phyloP scores from a whole-genome alignment of 2,329 filamentous ascomycete genomes.

The Talaromyces albobiverticillius region DNA sequence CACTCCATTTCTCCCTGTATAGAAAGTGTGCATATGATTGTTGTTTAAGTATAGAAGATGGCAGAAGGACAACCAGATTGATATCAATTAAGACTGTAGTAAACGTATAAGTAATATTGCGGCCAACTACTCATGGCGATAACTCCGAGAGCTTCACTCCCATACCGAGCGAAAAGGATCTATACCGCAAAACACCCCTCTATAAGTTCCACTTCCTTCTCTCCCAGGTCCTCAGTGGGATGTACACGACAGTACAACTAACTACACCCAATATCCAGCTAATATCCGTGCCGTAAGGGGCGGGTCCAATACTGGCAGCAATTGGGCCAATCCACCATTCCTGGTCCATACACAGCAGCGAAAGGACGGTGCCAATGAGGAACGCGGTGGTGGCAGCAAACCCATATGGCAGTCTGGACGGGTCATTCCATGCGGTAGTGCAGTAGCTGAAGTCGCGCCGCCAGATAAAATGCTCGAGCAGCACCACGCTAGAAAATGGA shows the following conservation, averaged over 20 bases:
- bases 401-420: slow-evolving; percentile 32
- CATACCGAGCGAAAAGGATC: background rate
- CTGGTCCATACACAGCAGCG: slow-evolving; percentile 31
- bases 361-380: slow-evolving; percentile 28
- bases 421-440: slow-evolving; percentile 34
- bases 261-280: slow-evolving; percentile 15
- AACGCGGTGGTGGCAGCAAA: slow-evolving; percentile 31
- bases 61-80: background rate
- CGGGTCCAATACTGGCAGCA: slow-evolving; percentile 26
- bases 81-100: background rate
- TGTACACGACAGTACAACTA: background rate
- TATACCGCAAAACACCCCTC: background rate
- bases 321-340: slow-evolving; percentile 30
- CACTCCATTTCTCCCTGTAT: background rate
- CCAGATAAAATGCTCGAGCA: slow-evolving; percentile 40
- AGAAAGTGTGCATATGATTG: background rate
- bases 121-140: background rate
- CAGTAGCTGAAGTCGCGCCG: slow-evolving; percentile 33
- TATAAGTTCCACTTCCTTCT: background rate
- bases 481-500: slow-evolving; percentile 33
- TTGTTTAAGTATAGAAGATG: background rate
- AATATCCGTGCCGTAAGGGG: slow-evolving; percentile 20
- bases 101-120: background rate
- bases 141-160: no score
- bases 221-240: slow-evolving; percentile 1